Percentiles rank a stretch among this genome's conserved stretches.
Conservation (phyloP, 1,284 basidiomycete species). For the Irpex sp. region DNA sequence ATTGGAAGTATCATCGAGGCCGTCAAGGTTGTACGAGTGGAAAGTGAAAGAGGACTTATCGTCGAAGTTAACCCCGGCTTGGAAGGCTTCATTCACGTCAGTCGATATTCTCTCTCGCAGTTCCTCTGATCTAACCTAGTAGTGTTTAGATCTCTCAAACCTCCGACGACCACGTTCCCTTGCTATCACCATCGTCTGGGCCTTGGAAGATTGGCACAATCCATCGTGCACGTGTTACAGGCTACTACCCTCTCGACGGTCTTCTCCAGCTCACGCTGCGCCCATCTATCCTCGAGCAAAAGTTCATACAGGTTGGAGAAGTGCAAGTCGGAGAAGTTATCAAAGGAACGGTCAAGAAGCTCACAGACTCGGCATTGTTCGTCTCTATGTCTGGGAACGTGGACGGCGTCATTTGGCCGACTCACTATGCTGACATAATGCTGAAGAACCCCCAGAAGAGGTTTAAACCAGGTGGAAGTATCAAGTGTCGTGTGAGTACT, state of each 20-base stretch:
- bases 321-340: slow-evolving; percentile 81
- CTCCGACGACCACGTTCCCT: slow-evolving; percentile 86
- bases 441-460: slow-evolving; percentile 91
- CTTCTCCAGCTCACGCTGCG: slow-evolving; percentile 85
- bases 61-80: slow-evolving; percentile 63
- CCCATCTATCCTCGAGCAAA: slow-evolving; percentile 80
- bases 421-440: slow-evolving; percentile 92
- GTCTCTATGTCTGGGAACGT: slow-evolving; percentile 83
- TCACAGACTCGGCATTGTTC: slow-evolving; percentile 80
- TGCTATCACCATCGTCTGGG: slow-evolving; percentile 66
- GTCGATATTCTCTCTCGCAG: slow-evolving; percentile 25
- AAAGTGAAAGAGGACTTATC: slow-evolving; percentile 79
- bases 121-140: neutral
- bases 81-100: slow-evolving; percentile 84
- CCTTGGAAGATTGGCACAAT: slow-evolving; percentile 77
- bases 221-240: slow-evolving; percentile 88
- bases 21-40: slow-evolving; percentile 72
- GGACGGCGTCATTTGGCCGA: slow-evolving; percentile 92
- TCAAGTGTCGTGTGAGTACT: slow-evolving; percentile 79
- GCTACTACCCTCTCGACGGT: slow-evolving; percentile 86
- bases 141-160: slow-evolving; percentile 82
- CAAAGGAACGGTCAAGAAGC: slow-evolving; percentile 81
- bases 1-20: slow-evolving; percentile 71
- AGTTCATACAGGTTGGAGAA: slow-evolving; percentile 84
- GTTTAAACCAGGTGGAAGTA: slow-evolving; percentile 80